These are phyloP conservation scores for Ceratocystis eucalypticola DNA, from an alignment of 2,329 filamentous ascomycete species.

Conservation along the genomic window DNA sequence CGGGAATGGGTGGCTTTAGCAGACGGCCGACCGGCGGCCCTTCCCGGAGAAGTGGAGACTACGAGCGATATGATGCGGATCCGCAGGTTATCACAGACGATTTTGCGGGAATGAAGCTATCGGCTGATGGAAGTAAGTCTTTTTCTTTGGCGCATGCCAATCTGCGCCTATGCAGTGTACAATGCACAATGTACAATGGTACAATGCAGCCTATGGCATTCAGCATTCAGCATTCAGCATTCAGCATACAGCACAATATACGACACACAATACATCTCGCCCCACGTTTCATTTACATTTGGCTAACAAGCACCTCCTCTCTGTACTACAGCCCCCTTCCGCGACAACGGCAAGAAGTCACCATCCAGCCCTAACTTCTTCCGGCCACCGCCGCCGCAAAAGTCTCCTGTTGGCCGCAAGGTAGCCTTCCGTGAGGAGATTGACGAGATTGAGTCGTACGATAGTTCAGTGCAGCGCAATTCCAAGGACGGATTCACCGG, in stretches of 20 bases:
- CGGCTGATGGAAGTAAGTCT: conserved; percentile 47
- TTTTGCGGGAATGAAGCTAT: conserved; percentile 58
- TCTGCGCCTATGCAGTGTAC: neutral
- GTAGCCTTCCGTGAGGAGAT: conserved; percentile 49
- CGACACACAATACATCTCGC: neutral
- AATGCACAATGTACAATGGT: too few relatives aligned
- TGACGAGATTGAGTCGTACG: conserved; percentile 62
- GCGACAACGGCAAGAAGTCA: conserved; percentile 35
- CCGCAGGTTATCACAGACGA: conserved; percentile 82
- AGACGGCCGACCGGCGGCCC: conserved; percentile 44
- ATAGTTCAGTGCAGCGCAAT: conserved; percentile 46
- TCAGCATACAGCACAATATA: too few relatives aligned
- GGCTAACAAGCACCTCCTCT: conserved; percentile 21
- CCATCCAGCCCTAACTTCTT: conserved; percentile 68
- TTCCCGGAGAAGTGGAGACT: conserved; percentile 66
- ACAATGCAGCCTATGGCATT: too few relatives aligned
- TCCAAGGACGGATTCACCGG: conserved; percentile 34
- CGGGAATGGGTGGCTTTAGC: conserved; percentile 23
- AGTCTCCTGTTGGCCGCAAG: conserved; percentile 39
- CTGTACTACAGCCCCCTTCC: conserved; percentile 40
- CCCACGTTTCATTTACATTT: conserved; percentile 18
- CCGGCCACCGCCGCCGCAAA: conserved; percentile 42
- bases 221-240: too few relatives aligned
- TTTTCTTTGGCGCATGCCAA: neutral
- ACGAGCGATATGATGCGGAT: conserved; percentile 87